phyloP scores from a whole-genome alignment of 495 filamentous ascomycete genomes.

The Viridothelium virens region DNA sequence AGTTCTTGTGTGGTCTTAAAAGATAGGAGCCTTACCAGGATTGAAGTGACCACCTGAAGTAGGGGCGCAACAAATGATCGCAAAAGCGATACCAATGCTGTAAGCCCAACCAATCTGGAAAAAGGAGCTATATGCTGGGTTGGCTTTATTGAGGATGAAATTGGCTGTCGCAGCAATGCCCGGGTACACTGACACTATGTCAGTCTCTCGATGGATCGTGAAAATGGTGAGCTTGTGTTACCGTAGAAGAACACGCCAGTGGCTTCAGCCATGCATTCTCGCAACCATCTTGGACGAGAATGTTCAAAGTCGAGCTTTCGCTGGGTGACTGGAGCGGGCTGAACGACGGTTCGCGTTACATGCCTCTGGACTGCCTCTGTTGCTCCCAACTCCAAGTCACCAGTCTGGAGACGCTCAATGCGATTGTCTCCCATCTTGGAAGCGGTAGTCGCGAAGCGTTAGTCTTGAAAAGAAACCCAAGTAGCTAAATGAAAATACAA shows the following conservation, averaged over 20 bases:
- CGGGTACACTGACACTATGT: slow-evolving; percentile 33
- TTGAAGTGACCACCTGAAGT: slow-evolving; percentile 50
- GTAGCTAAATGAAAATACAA: neutral
- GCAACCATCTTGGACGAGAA: slow-evolving; percentile 39
- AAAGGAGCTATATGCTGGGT: slow-evolving; percentile 38
- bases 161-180: slow-evolving; percentile 42
- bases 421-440: slow-evolving; percentile 24
- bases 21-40: slow-evolving; percentile 23
- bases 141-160: slow-evolving; percentile 39
- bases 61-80: slow-evolving; percentile 46
- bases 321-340: slow-evolving; percentile 40
- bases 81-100: slow-evolving; percentile 48
- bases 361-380: slow-evolving; percentile 45
- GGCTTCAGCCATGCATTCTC: slow-evolving; percentile 45
- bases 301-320: slow-evolving; percentile 46
- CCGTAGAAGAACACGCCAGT: slow-evolving; percentile 48
- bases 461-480: neutral
- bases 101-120: slow-evolving; percentile 46
- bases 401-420: slow-evolving; percentile 30
- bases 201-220: neutral
- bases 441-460: neutral
- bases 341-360: slow-evolving; percentile 40
- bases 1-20: neutral
- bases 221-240: slow-evolving; percentile 20
- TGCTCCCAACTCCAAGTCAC: slow-evolving; percentile 41